phyloP scores from a whole-genome alignment of 495 filamentous ascomycete genomes.

The Daldinia loculata region DNA sequence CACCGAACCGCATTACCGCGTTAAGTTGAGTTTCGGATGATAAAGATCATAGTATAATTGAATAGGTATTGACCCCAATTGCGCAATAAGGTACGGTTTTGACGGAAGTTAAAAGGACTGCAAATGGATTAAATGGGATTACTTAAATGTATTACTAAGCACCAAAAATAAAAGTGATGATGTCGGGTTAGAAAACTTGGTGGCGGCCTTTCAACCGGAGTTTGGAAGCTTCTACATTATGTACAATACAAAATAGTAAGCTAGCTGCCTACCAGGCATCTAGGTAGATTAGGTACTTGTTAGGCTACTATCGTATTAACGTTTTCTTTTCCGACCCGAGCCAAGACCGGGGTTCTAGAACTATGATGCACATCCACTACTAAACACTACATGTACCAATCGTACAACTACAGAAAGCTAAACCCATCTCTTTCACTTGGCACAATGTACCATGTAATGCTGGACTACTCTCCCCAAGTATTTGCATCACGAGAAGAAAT shows the following conservation, averaged over 20 bases:
- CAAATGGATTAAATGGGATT: background rate
- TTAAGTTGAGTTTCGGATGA: slow-evolving; percentile 34
- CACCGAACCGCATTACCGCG: slow-evolving; percentile 46
- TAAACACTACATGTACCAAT: too few relatives aligned
- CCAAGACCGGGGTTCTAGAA: slow-evolving; percentile 1
- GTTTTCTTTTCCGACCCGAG: background rate
- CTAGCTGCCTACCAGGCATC: background rate
- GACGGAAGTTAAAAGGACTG: slow-evolving; percentile 41
- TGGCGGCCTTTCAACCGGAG: slow-evolving; percentile 23
- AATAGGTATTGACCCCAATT: slow-evolving; percentile 24
- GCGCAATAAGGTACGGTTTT: slow-evolving; percentile 39
- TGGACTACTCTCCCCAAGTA: background rate
- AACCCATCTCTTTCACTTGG: background rate
- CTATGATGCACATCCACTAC: background rate
- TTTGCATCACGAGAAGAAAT: background rate
- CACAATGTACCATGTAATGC: background rate
- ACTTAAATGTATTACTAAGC: slow-evolving; percentile 25
- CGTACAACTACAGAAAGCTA: background rate
- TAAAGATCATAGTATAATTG: slow-evolving; percentile 44
- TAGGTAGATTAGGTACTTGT: background rate
- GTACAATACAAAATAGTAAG: slow-evolving; percentile 2
- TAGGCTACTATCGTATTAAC: background rate
- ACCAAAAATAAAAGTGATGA: slow-evolving; percentile 16
- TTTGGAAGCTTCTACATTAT: slow-evolving; percentile 25
- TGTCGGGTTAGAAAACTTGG: slow-evolving; percentile 30